Base-by-base conservation (phyloP, 148 eudicot species). In the Spergularia bocconei region DNA sequence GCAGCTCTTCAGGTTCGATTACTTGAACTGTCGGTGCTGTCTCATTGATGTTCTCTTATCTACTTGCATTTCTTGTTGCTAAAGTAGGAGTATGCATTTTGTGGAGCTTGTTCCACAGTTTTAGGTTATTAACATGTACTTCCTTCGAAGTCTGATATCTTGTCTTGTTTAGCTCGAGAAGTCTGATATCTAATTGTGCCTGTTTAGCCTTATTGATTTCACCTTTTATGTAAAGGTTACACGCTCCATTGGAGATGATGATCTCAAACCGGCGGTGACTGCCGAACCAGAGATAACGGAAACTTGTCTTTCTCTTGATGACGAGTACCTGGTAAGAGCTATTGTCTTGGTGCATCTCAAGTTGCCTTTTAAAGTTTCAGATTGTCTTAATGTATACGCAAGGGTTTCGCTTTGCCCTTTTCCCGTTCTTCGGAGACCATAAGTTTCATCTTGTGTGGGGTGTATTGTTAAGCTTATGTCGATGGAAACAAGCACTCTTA, bases 171-270 rank as follows among this genome's bases (percentile, higher is more conserved):
- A 8, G 6, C 2, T 44, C 48, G 48, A 44, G 10, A 44, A 44
- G 62, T 19, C n/a, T 23, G 38, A 14, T 13, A 65, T 39, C 51
- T 38, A 0, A 15, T 65, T 65, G n/a, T 36, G 20, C 12, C 2
- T 39, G 50, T 41, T 41, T 39, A 65, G 12, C 8, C 23, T 19
- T 55, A 71, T 64, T 76, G 51, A 76, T 68, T 47, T 15, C 51
- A 14, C n/a, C 17, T 17, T 81, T 58, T 58, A 68, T 78, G 53
- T 71, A 52, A 67, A 84, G 99, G 99, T 95, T 80, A 89, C 99
- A 41, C 92, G 99, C 48, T 95, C 99, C 66, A 92, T 95, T 70
- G 99, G 99, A 33, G 99, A 95, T 79, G 99, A 89, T 84, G 99
- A 95, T 84, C 87, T 95, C 79, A 95, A 95, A 85, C 99, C 99